Percentiles rank a stretch among this genome's conserved stretches.
These are phyloP conservation scores for Uronychia setigera DNA, from an alignment of 73 alveolate species.

Conservation along the genomic window DNA sequence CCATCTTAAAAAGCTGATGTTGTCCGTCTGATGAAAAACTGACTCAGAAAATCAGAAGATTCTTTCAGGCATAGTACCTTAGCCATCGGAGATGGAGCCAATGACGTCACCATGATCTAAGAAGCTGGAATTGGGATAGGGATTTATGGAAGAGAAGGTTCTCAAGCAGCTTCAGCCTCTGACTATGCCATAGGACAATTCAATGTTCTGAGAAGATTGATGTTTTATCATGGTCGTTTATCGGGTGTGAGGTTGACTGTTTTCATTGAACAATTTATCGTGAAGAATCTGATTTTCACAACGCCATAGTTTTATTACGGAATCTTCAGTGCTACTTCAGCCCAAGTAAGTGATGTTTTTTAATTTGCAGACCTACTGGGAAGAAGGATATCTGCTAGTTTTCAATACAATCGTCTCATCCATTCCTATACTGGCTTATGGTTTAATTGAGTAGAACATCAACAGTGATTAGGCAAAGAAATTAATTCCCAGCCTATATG, in stretches of 20 bases:
- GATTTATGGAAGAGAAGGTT: conserved; percentile 94
- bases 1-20: conserved; percentile 97
- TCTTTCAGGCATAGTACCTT: conserved; percentile 67
- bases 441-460: background rate
- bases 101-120: conserved; percentile 97
- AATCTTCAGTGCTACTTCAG: conserved; percentile 80
- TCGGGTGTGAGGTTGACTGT: conserved; percentile 77
- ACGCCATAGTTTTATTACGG: conserved; percentile 85
- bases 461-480: too few species aligned
- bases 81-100: conserved; percentile 99
- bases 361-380: background rate
- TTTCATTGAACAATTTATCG: conserved; percentile 78
- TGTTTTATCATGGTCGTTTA: conserved; percentile 92
- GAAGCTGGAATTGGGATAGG: conserved; percentile 94
- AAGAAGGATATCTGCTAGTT: background rate
- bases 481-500: background rate
- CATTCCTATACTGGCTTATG: background rate
- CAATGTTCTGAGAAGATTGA: conserved; percentile 69
- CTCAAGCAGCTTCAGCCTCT: conserved; percentile 80
- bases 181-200: conserved; percentile 87
- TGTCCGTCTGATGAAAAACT: conserved; percentile 71
- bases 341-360: conserved; percentile 35
- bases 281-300: conserved; percentile 82
- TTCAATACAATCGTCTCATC: background rate
- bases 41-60: conserved; percentile 30